A percentile compares a stretch with the other conserved stretches of the same genome.
These are phyloP conservation scores for Coemansia sp. DNA, from an alignment of 192 early-diverging fungal genomes.

Conservation along the genomic window DNA sequence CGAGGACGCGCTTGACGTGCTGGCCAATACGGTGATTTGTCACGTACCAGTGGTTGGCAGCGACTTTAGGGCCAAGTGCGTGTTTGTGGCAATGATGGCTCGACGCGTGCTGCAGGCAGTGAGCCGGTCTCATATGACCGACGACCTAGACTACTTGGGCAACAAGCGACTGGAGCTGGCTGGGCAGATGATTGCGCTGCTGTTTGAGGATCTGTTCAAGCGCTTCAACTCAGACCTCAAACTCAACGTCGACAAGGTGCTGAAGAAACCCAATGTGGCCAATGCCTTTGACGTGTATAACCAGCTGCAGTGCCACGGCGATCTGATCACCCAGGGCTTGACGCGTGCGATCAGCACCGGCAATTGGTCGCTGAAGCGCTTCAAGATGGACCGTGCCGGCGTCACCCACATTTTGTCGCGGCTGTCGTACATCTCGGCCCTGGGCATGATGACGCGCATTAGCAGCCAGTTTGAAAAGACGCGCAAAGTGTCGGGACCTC, in stretches of 20 bases:
- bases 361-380: constrained; percentile 98
- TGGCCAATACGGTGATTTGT: constrained; percentile 82
- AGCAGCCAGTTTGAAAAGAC: constrained; percentile 98
- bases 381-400: constrained; percentile 98
- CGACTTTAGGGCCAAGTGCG: constrained; percentile 91
- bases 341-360: constrained; percentile 93
- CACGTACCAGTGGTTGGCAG: constrained; percentile 87
- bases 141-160: constrained; percentile 99
- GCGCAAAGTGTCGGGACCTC: constrained; percentile 69
- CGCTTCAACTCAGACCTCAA: constrained; percentile 82
- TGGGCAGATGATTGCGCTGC: constrained; percentile 82
- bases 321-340: constrained; percentile 87
- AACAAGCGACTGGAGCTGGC: constrained; percentile 98
- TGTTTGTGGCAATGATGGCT: constrained; percentile 99
- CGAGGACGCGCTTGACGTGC: constrained; percentile 84
- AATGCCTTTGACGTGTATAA: constrained; percentile 91
- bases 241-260: constrained; percentile 72
- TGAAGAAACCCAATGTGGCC: constrained; percentile 87
- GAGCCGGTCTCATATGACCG: constrained; percentile 80
- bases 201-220: constrained; percentile 97
- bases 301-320: constrained; percentile 95
- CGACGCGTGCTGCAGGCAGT: constrained; percentile 82
- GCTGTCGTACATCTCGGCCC: constrained; percentile 86
- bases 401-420: constrained; percentile 95
- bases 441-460: constrained; percentile 98